Evolutionary conservation across 2,329 filamentous ascomycete species (phyloP).

Genomic region (Bipolaris cookei): DNA sequence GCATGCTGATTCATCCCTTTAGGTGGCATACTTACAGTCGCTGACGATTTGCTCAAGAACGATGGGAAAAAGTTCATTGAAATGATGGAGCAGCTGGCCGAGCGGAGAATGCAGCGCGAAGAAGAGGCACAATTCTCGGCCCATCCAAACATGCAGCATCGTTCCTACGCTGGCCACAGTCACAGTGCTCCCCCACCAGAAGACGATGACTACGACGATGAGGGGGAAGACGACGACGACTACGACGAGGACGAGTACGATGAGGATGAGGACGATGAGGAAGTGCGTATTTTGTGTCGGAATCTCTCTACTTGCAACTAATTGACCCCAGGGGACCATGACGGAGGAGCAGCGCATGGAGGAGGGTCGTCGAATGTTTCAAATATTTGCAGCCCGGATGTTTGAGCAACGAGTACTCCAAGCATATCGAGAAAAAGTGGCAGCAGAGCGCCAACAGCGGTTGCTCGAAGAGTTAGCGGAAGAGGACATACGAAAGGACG

Average conservation of each 20-base stretch:
- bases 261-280: slow-evolving; percentile 44
- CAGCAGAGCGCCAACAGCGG: slow-evolving; percentile 87
- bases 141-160: slow-evolving; percentile 61
- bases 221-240: slow-evolving; percentile 67
- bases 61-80: slow-evolving; percentile 99
- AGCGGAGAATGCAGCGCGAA: slow-evolving; percentile 95
- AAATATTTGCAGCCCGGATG: slow-evolving; percentile 98
- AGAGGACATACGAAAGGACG: slow-evolving; percentile 75
- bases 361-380: slow-evolving; percentile 97
- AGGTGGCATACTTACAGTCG: slow-evolving; percentile 98
- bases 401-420: slow-evolving; percentile 96
- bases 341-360: slow-evolving; percentile 99
- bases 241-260: slow-evolving; percentile 65
- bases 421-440: slow-evolving; percentile 97
- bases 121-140: slow-evolving; percentile 77
- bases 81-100: slow-evolving; percentile 99
- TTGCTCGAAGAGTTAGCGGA: slow-evolving; percentile 90
- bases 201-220: slow-evolving; percentile 79
- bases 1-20: slow-evolving; percentile 41
- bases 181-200: slow-evolving; percentile 68
- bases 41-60: slow-evolving; percentile 97
- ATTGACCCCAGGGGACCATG: slow-evolving; percentile 78
- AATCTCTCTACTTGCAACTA: slow-evolving; percentile 27
- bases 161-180: slow-evolving; percentile 64
- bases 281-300: slow-evolving; percentile 36